phyloP scores from a whole-genome alignment of 345 rosid species.

The Pseudoturritis turrita region DNA sequence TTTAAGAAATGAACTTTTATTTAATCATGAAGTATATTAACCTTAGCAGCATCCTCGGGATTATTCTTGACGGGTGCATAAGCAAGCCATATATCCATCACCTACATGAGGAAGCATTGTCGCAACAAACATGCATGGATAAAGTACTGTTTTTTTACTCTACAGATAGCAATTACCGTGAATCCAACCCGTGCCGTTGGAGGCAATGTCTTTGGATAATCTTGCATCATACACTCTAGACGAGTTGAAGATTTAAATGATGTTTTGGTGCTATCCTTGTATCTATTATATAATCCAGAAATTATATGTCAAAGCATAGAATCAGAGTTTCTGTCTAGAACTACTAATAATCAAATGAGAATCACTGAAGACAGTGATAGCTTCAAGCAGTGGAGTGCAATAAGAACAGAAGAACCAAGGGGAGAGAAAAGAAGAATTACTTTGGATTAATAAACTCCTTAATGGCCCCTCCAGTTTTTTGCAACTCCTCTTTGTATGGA shows the following conservation, averaged over 20 bases:
- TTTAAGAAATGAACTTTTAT: not conserved
- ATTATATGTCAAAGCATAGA: constrained; percentile 3
- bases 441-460: constrained; percentile 99
- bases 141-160: not conserved
- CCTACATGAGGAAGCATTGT: constrained; percentile 38
- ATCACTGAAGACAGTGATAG: not conserved
- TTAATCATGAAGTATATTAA: constrained; percentile 15
- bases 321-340: not conserved
- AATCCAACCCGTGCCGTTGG: constrained; percentile 86
- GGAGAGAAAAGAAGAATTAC: constrained; percentile 41
- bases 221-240: constrained; percentile 99
- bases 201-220: constrained; percentile 91
- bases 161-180: constrained; percentile 48
- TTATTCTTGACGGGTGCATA: constrained; percentile 94
- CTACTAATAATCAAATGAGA: not conserved
- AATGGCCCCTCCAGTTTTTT: constrained; percentile 83
- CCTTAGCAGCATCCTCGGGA: constrained; percentile 95
- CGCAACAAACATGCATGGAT: not conserved
- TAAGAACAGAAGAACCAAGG: too few relatives aligned
- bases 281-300: constrained; percentile 43
- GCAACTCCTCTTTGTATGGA: constrained; percentile 80
- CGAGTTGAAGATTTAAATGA: constrained; percentile 88
- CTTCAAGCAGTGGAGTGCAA: constrained; percentile 56
- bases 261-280: constrained; percentile 89
- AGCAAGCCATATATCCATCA: constrained; percentile 82